Base-by-base conservation (phyloP, 176 grass and related monocot genomes). In the Aegilops sharonensis region DNA sequence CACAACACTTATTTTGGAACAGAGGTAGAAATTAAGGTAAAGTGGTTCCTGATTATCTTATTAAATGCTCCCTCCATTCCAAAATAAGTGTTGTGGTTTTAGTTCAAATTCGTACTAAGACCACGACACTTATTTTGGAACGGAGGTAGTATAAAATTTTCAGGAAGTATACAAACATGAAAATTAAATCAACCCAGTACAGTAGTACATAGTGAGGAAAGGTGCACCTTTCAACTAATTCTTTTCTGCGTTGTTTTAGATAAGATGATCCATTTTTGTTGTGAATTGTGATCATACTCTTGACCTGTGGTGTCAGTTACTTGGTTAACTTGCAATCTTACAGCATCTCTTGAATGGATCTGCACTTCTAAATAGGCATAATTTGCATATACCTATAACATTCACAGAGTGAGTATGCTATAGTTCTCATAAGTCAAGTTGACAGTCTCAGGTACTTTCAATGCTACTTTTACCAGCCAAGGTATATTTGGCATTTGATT, bases 171-270 rank as follows among this genome's bases (percentile, higher is more conserved):
- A 36, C 35, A 36, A 36, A 36, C 35, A 88, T 78, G 52, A 32
- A 77, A 80, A 11, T 78, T 9, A 81, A 64, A 65, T 52, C 54
- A 73, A 79, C 50, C 60, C 11, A 21, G 9, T 77, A 39, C 30
- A 54, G 43, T 27, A 39, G 13, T 65, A n/a, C 62, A 31, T 85
- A 47, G 78, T 85, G n/a, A 59, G 15, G 64, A 59, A 70, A 68
- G 20, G n/a, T 40, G 36, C 10, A 47, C 18, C 40, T 84, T 71
- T 30, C 11, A 24, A 72, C 20, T 14, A 42, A 34, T 80, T 72
- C 11, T 64, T 63, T 11, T 35, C 11, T 72, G n/a, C 11, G 5
- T 86, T 47, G 2, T 61, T 72, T 35, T 72, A 47, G 40, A 47
- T 57, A 72, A 80, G 52, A 63, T 21, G 21, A 4, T 61, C 56